Percentiles rank a stretch among this genome's conserved stretches.
phyloP scores from a whole-genome alignment of 495 filamentous ascomycete species.

The Platismatia glauca region DNA sequence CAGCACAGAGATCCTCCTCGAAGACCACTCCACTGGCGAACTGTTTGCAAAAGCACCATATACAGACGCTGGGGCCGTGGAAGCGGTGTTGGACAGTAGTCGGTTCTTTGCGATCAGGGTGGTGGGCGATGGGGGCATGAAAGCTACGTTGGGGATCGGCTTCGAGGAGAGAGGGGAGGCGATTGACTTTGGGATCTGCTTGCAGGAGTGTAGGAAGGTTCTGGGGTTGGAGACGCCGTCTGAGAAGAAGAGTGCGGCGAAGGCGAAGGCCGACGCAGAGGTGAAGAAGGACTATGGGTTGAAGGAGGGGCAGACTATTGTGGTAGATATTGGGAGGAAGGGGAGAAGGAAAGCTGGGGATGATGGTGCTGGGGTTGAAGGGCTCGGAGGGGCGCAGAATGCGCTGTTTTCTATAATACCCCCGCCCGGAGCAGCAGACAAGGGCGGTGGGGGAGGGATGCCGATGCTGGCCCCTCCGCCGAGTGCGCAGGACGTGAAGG shows the following conservation, averaged over 20 bases:
- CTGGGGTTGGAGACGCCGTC: slow-evolving; percentile 34
- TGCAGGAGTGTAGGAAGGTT: slow-evolving; percentile 61
- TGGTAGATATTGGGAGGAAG: slow-evolving; percentile 52
- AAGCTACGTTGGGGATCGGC: slow-evolving; percentile 71
- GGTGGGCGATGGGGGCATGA: slow-evolving; percentile 54
- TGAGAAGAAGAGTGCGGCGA: slow-evolving; percentile 23
- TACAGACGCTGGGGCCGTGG: slow-evolving; percentile 46
- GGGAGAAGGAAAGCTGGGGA: slow-evolving; percentile 19
- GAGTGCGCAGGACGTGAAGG: slow-evolving; percentile 27
- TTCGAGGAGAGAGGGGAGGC: slow-evolving; percentile 78
- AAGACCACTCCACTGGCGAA: slow-evolving; percentile 57
- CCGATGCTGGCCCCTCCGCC: slow-evolving; percentile 22
- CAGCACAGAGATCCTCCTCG: slow-evolving; percentile 63
- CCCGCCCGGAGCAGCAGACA: slow-evolving; percentile 32
- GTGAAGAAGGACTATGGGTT: slow-evolving; percentile 64
- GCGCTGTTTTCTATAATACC: slow-evolving; percentile 42
- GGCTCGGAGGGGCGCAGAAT: slow-evolving; percentile 17
- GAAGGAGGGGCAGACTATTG: slow-evolving; percentile 80
- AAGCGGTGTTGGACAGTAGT: slow-evolving; percentile 62
- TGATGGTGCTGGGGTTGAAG: slow-evolving; percentile 1
- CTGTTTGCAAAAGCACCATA: slow-evolving; percentile 78
- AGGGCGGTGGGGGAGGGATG: slow-evolving; percentile 23
- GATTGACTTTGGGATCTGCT: slow-evolving; percentile 70
- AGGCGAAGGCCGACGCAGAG: slow-evolving; percentile 27
- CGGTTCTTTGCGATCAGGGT: slow-evolving; percentile 79